Evolutionary conservation across 2,329 filamentous ascomycete genomes (phyloP), one percentile per base, ranked within the genome.

Genomic region (Scedosporium apiospermum): DNA sequence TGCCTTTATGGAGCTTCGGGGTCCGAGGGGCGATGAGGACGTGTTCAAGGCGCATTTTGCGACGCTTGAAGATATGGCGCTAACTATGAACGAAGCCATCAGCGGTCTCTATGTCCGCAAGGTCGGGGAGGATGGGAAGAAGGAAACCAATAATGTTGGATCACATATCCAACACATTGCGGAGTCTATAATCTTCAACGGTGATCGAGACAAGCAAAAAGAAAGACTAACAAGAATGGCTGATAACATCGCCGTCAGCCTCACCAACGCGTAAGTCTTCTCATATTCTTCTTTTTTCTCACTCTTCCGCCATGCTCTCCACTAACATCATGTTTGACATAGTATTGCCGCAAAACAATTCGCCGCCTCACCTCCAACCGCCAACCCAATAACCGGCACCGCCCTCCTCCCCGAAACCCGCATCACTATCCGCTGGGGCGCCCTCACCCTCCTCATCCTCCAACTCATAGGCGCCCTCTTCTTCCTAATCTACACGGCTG

Each of bases 401-500:
- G 63, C 65, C 4, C 63, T 69, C 10, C 10, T 63, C 12, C 59
- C 62, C 1, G 63, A 69, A 44, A 64, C 42, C 2, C 66, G 67
- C 58, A 65, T 72, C 42, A 62, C 62, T 16, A 61, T 71, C n/a
- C 64, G 59, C 44, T 72, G 68, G 68, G 65, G 64, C 0, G 70
- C 69, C 65, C 38, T 71, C 18, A 65, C 67, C 2, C 68, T 71
- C 42, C 64, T 71, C 6, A 62, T 65, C 46, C 60, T 67, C 12
- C 69, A 71, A 41, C 62, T 69, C 10, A 42, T 63, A 7, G 61
- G 67, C 1, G 62, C 67, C 2, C 49, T 63, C 12, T 58, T 60
- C 10, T 68, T 72, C 62, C 63, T 72, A 14, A 12, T 66, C 16
- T 65, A 65, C 2, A 69, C 71, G 16, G 68, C 70, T 53, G 27